Base-by-base conservation (phyloP, 345 rosid species). In the Acer saccharum region DNA sequence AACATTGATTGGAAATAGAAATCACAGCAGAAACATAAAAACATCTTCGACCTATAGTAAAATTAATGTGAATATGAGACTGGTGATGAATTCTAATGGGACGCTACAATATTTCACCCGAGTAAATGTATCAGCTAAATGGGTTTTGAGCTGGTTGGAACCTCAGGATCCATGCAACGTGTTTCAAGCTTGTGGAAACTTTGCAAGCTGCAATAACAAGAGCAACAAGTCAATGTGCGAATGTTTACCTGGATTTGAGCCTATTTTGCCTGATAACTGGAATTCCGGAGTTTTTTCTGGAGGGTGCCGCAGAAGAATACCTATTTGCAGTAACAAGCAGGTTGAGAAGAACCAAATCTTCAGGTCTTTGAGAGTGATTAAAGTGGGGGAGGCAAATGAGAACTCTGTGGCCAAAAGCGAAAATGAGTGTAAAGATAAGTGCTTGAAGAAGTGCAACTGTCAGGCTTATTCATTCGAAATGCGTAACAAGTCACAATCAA, bases 171-270 rank as follows among this genome's bases (percentile, higher is more conserved):
- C 10, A 7, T 90, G 90, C 82, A 65, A 87, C 61, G 27, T 67
- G 41, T 55, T 67, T 25, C 65, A 76, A 39, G 70, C 65, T 66
- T 88, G 91, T 60, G 91, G 90, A 35, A 68, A 39, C n/a, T 84
- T 68, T 29, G 89, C 84, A 25, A 78, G 54, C 76, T 90, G 93
- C 73, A 84, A 81, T 65, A 67, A 68, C 20, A 75, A 35, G 39
- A 35, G 65, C 0, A 73, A 52, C 17, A 65, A 52, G 35, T 12
- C 16, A 8, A 61, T 3, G 17, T 90, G 93, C 69, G 62, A 75
- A 35, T 90, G 93, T 74, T 80, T 86, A 70, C 87, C 87, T 0
- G 93, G 91, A 21, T 90, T 82, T 0, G 75, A 32, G 35, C 35
- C 35, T 32, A 4, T 32, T 3, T 32, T 0, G 4, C 35, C 35